Conservation (phyloP, 306 rosid species). For the Lathyrus aphaca region DNA sequence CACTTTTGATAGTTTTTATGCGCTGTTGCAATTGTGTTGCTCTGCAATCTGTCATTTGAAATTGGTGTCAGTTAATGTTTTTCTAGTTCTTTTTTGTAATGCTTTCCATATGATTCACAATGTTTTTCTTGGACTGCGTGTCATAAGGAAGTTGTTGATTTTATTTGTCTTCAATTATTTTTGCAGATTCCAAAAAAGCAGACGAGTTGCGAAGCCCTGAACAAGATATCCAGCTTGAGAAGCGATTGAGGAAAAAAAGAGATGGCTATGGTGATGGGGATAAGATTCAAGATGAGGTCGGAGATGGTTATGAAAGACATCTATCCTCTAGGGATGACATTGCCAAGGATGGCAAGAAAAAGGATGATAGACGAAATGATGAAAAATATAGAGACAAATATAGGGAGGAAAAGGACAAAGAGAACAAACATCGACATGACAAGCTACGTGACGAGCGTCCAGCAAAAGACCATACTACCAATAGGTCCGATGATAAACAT, state of each 20-base stretch:
- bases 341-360: slow-evolving; percentile 70
- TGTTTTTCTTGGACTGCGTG: slow-evolving; percentile 5
- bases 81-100: slow-evolving; percentile 19
- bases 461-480: slow-evolving; percentile 63
- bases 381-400: slow-evolving; percentile 76
- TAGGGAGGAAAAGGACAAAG: slow-evolving; percentile 74
- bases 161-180: slow-evolving; percentile 29
- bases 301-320: slow-evolving; percentile 61
- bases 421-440: slow-evolving; percentile 74
- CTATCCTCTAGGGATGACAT: slow-evolving; percentile 67
- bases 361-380: slow-evolving; percentile 88
- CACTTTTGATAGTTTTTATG: background rate
- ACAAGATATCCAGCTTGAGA: slow-evolving; percentile 70
- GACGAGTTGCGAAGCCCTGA: slow-evolving; percentile 74
- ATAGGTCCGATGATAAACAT: slow-evolving; percentile 77
- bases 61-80: background rate
- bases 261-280: slow-evolving; percentile 66
- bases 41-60: slow-evolving; percentile 6
- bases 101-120: slow-evolving; percentile 18
- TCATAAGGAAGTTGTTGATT: slow-evolving; percentile 32
- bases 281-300: slow-evolving; percentile 63
- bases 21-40: slow-evolving; percentile 29
- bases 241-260: slow-evolving; percentile 67
- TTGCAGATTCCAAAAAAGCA: slow-evolving; percentile 59
- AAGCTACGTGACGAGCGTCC: slow-evolving; percentile 72